Percentiles rank a stretch among this genome's conserved stretches.
These are phyloP conservation scores for Candida sphagnicola DNA, from an alignment of 805 yeast genomes.

Conservation along the genomic window DNA sequence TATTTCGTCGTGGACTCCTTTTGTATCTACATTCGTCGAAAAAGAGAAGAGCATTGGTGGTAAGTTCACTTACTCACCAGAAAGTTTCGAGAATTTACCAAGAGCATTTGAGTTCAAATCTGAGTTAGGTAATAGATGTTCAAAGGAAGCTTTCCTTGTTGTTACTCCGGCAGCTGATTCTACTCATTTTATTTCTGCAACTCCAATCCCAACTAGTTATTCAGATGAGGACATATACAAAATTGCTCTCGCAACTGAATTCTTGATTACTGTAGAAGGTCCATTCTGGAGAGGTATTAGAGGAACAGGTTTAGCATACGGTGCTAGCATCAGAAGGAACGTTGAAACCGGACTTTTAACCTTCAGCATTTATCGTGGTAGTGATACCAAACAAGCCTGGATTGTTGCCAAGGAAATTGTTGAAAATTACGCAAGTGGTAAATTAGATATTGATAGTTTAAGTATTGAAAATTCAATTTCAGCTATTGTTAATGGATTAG, in stretches of 20 bases:
- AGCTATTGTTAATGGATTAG: constrained; percentile 67
- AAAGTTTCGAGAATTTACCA: constrained; percentile 36
- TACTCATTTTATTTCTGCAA: constrained; percentile 56
- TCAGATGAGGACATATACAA: constrained; percentile 57
- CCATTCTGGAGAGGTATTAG: constrained; percentile 96
- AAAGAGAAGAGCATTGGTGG: constrained; percentile 11
- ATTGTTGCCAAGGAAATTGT: constrained; percentile 64
- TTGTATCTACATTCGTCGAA: constrained; percentile 18
- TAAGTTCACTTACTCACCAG: constrained; percentile 5
- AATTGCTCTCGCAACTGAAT: constrained; percentile 68
- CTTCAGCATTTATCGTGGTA: constrained; percentile 73
- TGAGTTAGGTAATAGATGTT: constrained; percentile 49
- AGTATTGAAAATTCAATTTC: constrained; percentile 72
- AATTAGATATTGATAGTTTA: constrained; percentile 48
- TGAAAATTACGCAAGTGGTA: constrained; percentile 54
- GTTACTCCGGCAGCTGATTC: constrained; percentile 85
- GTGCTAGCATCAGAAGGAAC: constrained; percentile 59
- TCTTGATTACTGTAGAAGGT: constrained; percentile 85
- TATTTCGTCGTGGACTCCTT: constrained; percentile 52
- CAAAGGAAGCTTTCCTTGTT: constrained; percentile 55
- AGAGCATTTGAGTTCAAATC: constrained; percentile 53
- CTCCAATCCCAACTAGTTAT: constrained; percentile 54
- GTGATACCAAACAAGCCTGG: constrained; percentile 70
- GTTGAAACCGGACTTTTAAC: constrained; percentile 65
- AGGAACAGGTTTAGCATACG: constrained; percentile 93